Conservation (phyloP, 305 asterid species). For the Fraxinus floribunda region DNA sequence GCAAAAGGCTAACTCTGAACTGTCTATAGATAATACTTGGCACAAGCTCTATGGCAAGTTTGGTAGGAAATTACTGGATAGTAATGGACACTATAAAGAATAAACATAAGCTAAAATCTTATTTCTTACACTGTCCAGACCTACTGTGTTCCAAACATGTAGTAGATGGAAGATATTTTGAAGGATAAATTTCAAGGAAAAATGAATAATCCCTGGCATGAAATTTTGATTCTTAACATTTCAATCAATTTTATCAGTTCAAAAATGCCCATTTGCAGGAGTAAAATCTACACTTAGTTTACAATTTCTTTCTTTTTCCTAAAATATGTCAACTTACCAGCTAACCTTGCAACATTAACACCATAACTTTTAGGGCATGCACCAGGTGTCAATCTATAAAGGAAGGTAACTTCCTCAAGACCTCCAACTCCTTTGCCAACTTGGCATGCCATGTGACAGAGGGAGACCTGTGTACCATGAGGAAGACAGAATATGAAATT, state of each 20-base stretch:
- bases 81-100: not conserved
- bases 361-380: conserved; percentile 99
- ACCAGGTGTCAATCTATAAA: conserved; percentile 78
- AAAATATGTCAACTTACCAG: conserved; percentile 50
- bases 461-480: conserved; percentile 59
- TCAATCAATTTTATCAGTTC: not conserved
- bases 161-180: not conserved
- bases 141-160: not conserved
- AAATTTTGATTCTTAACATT: not conserved
- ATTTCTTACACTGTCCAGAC: not conserved
- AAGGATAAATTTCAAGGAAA: not conserved
- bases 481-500: not conserved
- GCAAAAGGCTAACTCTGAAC: not conserved
- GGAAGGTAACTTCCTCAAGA: conserved; percentile 90
- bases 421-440: conserved; percentile 61
- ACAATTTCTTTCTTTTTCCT: not conserved
- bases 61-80: not conserved
- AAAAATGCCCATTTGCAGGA: not conserved
- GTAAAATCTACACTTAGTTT: not conserved
- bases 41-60: not conserved
- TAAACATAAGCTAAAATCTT: not conserved
- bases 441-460: conserved; percentile 96
- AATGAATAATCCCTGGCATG: not conserved
- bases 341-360: conserved; percentile 92
- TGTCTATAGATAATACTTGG: not conserved